Base-by-base conservation (phyloP, 352 stramenopile species). In the Globisporangium solare region DNA sequence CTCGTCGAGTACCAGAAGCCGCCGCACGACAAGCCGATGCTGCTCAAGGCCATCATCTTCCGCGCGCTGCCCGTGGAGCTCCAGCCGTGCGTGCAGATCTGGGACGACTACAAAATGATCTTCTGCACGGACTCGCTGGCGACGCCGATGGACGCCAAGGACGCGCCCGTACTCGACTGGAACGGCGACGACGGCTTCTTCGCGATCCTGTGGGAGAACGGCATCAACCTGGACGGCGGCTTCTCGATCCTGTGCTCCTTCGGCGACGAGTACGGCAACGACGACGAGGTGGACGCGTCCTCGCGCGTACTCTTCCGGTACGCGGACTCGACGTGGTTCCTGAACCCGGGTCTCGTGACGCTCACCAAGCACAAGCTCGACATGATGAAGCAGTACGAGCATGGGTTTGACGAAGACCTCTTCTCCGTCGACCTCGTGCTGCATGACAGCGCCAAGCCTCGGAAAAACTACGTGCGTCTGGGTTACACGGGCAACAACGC, bases 181-280 rank as follows among this genome's bases (percentile, higher is more conserved):
- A 87, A 89, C 37, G 71, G 75, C 7, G 78, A 92, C 51, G 84
- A 92, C 20, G 84, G 82, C 8, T 94, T 84, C 48, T 76, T 94
- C 31, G 76, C 79, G 3, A 85, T 94, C 42, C 52, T 90, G 3
- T 94, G 84, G 84, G 82, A 94, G 52, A 79, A 75, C 21, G 84
- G 82, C 17, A 57, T 94, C 12, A 70, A 88, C 35, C 49, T 94
- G 53, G 79, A 92, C 50, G 83, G 85, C 39, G 85, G 83, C 13
- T 92, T 94, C 43, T 91, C 83, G 17, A 83, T 94, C 50, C 61
- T 94, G 45, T 92, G 82, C 48, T 94, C 85, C 0, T 92, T 93
- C 58, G 83, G 79, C 50, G 85, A 91, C 35, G 78, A 83, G 20
- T 89, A 91, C 43, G 78, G 86, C 39, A 77, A 73, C 24, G 71